Evolutionary conservation across 1,284 basidiomycete species (phyloP), one percentile per base, ranked within the genome.

Genomic region (Singerocomus inundabilis): DNA sequence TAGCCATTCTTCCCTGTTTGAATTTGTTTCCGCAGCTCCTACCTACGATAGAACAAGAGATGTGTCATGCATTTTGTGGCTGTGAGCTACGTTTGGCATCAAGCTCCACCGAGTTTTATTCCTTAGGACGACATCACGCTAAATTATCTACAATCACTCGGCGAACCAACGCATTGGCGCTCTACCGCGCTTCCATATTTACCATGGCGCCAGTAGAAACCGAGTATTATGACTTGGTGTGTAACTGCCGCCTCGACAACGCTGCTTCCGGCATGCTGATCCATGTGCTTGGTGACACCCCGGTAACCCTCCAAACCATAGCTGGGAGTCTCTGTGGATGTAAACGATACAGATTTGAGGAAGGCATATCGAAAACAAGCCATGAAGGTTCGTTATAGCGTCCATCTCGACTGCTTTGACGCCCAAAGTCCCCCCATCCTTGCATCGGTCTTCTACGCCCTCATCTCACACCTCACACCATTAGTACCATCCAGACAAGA

Each of bases 351-450:
- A 5, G 83, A 88, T 52, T 72, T 98, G 59, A 99, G 98, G 78
- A 98, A 95, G 74, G 93, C 92, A 1, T 98, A 98, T 72, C 79
- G 96, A 57, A 97, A 91, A 70, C 86, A 90, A 56, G 95, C 96
- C 21, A 95, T 98, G 79, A 91, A 91, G 79, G 93, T 93, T 51
- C 61, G 76, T 66, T 11, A 21, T 44, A 12, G 15, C 40, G 21
- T 44, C 24, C 8, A 44, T 36, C 30, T 40, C 11, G 3, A 12
- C 43, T 18, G 9, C 33, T 36, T 40, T 32, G 15, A 13, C 6
- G 3, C 52, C 43, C 42, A 44, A 50, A 25, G n/a, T 18, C 24
- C n/a, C 30, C 38, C 35, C 31, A 31, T 2, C 35, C 15, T 16
- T 33, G 13, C 8, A 35, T 37, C n/a, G n/a, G 37, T 46, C 41